Evolutionary conservation across 441 rosid species (phyloP).

Genomic region (Populus hybrid): DNA sequence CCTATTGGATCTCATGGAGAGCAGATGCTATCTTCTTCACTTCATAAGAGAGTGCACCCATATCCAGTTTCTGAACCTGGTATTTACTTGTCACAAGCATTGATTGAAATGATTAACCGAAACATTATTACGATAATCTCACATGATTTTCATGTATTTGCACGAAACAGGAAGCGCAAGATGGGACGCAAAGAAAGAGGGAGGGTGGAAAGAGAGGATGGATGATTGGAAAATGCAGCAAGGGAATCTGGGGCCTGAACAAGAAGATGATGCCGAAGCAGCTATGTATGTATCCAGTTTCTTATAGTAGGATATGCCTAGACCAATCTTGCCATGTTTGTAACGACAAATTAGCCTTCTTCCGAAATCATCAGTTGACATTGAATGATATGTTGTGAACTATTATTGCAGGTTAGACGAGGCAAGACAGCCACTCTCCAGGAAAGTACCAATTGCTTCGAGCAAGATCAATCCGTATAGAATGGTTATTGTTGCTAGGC

Average conservation of each 20-base stretch:
- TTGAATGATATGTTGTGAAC: slow-evolving; percentile 11
- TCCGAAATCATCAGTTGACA: slow-evolving; percentile 5
- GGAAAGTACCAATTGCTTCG: slow-evolving; percentile 94
- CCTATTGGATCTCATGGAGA: slow-evolving; percentile 72
- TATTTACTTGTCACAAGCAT: slow-evolving; percentile 17
- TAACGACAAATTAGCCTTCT: not conserved
- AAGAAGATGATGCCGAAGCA: slow-evolving; percentile 74
- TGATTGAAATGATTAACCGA: not conserved
- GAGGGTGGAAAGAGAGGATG: slow-evolving; percentile 90
- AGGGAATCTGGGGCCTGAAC: slow-evolving; percentile 75
- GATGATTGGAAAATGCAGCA: slow-evolving; percentile 95
- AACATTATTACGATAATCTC: not conserved
- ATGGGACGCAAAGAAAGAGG: slow-evolving; percentile 85
- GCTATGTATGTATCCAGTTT: slow-evolving; percentile 40
- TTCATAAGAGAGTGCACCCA: slow-evolving; percentile 86
- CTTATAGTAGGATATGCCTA: not conserved
- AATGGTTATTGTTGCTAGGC: slow-evolving; percentile 86
- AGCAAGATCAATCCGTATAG: slow-evolving; percentile 90
- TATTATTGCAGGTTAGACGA: slow-evolving; percentile 64
- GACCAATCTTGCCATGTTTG: not conserved
- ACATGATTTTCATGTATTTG: not conserved
- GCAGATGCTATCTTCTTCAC: slow-evolving; percentile 53
- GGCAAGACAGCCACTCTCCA: slow-evolving; percentile 84
- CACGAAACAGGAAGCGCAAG: slow-evolving; percentile 56
- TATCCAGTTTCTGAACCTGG: slow-evolving; percentile 85